Base-by-base conservation (phyloP, 2,329 filamentous ascomycete genomes). In the Colletotrichum tabaci region DNA sequence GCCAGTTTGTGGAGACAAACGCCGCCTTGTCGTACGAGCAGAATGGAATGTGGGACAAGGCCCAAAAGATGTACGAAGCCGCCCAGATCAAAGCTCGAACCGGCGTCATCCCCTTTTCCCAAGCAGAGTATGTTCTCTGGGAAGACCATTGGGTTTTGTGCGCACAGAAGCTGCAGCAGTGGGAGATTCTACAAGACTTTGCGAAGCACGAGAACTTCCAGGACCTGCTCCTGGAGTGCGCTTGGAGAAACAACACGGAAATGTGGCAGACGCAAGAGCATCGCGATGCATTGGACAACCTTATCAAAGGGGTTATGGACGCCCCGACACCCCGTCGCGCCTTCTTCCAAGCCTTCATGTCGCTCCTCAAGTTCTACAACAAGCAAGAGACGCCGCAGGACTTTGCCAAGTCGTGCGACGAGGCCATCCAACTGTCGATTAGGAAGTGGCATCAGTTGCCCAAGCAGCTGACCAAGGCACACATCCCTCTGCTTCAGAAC, bases 381-480 rank as follows among this genome's bases (percentile, higher is more conserved):
- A 96, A 97, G 83, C 91, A 93, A 74, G 96, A 98, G 80, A 88
- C 88, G 6, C 86, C 89, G 18, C 88, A 88, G 50, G 96, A 98
- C 63, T 98, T 99, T 82, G 93, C 92, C 73, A 91, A 94, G 68
- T 90, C 97, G 26, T 98, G 95, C 77, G 96, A 99, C 77, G 97
- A 99, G 82, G 96, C 96, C 3, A 98, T 98, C 64, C 96, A 99
- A 81, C 86, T 99, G 12, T 97, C 96, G 0, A 98, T 99, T 76
- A 89, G 96, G 73, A 99, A 99, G 82, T 99, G 96, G 96, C 95
- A 99, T 81, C 97, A 99, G 81, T 87, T 99, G n/a, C 96, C 96
- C 0, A 93, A 92, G 78, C 92, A 93, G 53, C 93, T 98, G 74
- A 99, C 96, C 0, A 96, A 97, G 77, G 95, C 96, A 2, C 96